These are phyloP conservation scores for Hypsizygus marmoreus DNA, from an alignment of 768 basidiomycete genomes.

Conservation along the genomic window DNA sequence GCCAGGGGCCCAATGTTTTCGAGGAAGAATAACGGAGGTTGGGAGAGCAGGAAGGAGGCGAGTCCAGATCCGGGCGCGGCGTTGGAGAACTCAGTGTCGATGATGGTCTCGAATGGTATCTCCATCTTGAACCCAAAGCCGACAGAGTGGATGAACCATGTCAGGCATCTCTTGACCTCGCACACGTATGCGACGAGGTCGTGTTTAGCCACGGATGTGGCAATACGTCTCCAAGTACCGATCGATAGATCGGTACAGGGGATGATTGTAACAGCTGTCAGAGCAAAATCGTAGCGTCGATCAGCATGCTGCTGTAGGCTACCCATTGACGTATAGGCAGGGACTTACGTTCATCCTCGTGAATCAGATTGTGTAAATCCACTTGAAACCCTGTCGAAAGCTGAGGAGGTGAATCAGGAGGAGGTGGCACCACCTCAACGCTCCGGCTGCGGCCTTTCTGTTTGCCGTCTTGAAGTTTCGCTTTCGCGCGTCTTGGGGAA, in stretches of 20 bases:
- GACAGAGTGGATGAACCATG: conserved; percentile 77
- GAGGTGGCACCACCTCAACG: conserved; percentile 35
- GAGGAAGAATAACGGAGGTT: conserved; percentile 69
- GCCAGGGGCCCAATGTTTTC: conserved; percentile 43
- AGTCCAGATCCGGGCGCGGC: conserved; percentile 56
- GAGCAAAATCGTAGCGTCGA: conserved; percentile 6
- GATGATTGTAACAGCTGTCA: conserved; percentile 69
- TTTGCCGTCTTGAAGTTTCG: conserved; percentile 69
- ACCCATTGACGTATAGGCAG: background rate
- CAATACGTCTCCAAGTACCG: conserved; percentile 78
- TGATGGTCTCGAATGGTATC: conserved; percentile 66
- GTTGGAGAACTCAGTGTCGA: conserved; percentile 57
- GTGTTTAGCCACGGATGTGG: conserved; percentile 51
- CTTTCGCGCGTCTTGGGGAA: conserved; percentile 71
- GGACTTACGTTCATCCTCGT: conserved; percentile 74
- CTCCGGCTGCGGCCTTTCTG: conserved; percentile 35
- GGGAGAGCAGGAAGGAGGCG: conserved; percentile 65
- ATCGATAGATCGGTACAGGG: conserved; percentile 75
- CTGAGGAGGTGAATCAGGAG: conserved; percentile 53
- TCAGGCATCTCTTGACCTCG: conserved; percentile 63
- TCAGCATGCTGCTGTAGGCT: background rate
- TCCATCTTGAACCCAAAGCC: conserved; percentile 87
- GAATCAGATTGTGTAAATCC: conserved; percentile 65
- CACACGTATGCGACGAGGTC: conserved; percentile 80
- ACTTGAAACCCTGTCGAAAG: conserved; percentile 53